These are phyloP conservation scores for Alnus rubra DNA, from an alignment of 306 rosid genomes.

Conservation along the genomic window DNA sequence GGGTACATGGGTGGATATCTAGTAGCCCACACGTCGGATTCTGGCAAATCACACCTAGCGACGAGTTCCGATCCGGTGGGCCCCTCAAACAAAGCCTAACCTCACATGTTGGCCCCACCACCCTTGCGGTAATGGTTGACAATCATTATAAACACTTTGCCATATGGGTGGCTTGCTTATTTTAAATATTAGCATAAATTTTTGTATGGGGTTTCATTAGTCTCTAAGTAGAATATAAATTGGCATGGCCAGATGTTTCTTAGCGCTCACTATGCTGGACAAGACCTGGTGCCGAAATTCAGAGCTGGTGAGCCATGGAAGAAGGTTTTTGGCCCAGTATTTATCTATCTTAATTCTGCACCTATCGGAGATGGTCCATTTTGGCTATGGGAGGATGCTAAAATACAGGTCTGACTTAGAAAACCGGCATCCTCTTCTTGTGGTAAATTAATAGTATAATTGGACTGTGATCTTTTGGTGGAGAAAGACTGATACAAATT, in stretches of 20 bases:
- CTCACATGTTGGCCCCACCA: constrained; percentile 87
- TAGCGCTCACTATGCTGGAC: constrained; percentile 89
- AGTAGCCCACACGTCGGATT: constrained; percentile 58
- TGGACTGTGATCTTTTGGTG: constrained; percentile 26
- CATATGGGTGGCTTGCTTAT: constrained; percentile 3
- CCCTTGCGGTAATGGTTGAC: constrained; percentile 70
- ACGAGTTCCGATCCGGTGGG: constrained; percentile 88
- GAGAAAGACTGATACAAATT: constrained; percentile 31
- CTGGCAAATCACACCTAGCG: constrained; percentile 73
- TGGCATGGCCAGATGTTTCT: constrained; percentile 61
- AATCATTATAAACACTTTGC: constrained; percentile 13
- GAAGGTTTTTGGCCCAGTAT: constrained; percentile 88
- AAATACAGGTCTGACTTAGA: constrained; percentile 56
- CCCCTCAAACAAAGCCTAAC: constrained; percentile 78
- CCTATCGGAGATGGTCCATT: constrained; percentile 38
- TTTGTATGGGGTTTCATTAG: constrained; percentile 19
- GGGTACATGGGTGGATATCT: constrained; percentile 90
- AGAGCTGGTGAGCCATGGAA: constrained; percentile 78
- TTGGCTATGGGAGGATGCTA: constrained; percentile 78
- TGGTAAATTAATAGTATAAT: constrained; percentile 21
- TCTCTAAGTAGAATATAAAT: constrained; percentile 19
- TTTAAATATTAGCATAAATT: constrained; percentile 9
- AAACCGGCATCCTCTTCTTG: constrained; percentile 14
- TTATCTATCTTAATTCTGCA: constrained; percentile 65
- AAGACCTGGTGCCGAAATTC: constrained; percentile 63